These are phyloP conservation scores for Ensete glaucum DNA, from an alignment of 176 grass and related monocot species.

Conservation along the genomic window DNA sequence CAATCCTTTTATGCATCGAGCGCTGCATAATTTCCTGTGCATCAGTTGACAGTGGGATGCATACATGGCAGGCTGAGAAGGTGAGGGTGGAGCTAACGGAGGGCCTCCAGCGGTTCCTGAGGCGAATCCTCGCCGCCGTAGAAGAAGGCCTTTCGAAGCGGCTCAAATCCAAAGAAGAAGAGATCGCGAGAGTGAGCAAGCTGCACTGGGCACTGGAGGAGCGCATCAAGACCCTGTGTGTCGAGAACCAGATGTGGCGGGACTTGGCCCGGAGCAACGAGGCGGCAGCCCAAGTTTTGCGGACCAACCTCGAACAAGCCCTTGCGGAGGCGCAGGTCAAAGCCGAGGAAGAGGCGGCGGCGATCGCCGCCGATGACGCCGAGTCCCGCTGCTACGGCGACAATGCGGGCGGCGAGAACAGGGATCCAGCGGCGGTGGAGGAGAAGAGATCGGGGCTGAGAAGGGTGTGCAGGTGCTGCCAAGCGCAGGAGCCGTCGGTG, in stretches of 20 bases:
- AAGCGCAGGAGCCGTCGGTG: constrained; percentile 24
- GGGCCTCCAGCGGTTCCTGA: constrained; percentile 24
- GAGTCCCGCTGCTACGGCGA: constrained; percentile 63
- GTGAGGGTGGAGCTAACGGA: constrained; percentile 37
- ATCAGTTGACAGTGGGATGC: too few relatives aligned
- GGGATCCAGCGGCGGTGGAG: not conserved
- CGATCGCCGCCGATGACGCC: constrained; percentile 17
- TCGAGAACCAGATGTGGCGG: constrained; percentile 62
- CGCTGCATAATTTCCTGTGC: too few relatives aligned
- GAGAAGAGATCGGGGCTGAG: not conserved
- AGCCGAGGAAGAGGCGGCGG: not conserved
- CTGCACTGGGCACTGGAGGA: constrained; percentile 63
- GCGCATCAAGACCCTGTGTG: constrained; percentile 22
- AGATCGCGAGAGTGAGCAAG: constrained; percentile 30
- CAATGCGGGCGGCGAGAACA: not conserved
- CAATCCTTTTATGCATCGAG: too few relatives aligned
- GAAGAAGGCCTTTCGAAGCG: constrained; percentile 36
- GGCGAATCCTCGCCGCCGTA: constrained; percentile 24
- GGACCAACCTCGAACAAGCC: constrained; percentile 37
- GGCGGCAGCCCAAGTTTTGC: constrained; percentile 31
- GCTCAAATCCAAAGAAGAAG: constrained; percentile 49
- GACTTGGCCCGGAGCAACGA: constrained; percentile 55
- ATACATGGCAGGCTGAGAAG: constrained; percentile 30
- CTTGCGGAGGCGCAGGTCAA: constrained; percentile 24
- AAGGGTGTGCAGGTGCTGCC: constrained; percentile 35